phyloP scores from a whole-genome alignment of 2,329 filamentous ascomycete species.

The Paecilomyces variotii region DNA sequence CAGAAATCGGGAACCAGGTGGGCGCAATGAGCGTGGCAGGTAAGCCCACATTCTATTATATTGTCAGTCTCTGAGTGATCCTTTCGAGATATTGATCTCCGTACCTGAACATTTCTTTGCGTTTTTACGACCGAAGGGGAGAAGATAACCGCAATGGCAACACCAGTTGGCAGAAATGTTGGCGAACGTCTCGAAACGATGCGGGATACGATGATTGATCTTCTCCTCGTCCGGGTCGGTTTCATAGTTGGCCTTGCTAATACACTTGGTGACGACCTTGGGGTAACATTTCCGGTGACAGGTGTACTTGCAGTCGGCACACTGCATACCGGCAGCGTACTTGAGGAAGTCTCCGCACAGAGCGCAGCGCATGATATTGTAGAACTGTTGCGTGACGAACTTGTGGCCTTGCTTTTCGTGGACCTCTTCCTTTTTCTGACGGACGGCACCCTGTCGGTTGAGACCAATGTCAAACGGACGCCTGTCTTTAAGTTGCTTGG shows the following conservation, averaged over 20 bases:
- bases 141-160: constrained; percentile 93
- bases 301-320: constrained; percentile 98
- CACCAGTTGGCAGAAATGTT: constrained; percentile 99
- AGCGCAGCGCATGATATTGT: constrained; percentile 99
- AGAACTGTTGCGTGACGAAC: constrained; percentile 96
- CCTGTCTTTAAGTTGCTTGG: constrained; percentile 79
- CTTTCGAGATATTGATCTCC: not conserved
- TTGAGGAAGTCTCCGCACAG: constrained; percentile 97
- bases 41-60: constrained; percentile 72
- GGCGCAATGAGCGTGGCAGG: constrained; percentile 82
- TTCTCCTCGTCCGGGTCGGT: constrained; percentile 98
- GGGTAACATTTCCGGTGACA: constrained; percentile 96
- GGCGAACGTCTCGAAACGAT: constrained; percentile 92
- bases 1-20: constrained; percentile 98
- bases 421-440: constrained; percentile 95
- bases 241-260: constrained; percentile 98
- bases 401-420: constrained; percentile 99
- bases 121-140: constrained; percentile 92
- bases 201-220: constrained; percentile 97
- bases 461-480: constrained; percentile 81
- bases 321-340: constrained; percentile 98
- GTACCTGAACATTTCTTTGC: constrained; percentile 82
- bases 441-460: constrained; percentile 88
- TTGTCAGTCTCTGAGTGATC: constrained; percentile 5
- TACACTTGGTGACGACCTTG: constrained; percentile 97